Percentiles rank a stretch among this genome's conserved stretches.
These are phyloP conservation scores for Pichia sp. DNA, from an alignment of 1,139 yeast genomes.

Conservation along the genomic window DNA sequence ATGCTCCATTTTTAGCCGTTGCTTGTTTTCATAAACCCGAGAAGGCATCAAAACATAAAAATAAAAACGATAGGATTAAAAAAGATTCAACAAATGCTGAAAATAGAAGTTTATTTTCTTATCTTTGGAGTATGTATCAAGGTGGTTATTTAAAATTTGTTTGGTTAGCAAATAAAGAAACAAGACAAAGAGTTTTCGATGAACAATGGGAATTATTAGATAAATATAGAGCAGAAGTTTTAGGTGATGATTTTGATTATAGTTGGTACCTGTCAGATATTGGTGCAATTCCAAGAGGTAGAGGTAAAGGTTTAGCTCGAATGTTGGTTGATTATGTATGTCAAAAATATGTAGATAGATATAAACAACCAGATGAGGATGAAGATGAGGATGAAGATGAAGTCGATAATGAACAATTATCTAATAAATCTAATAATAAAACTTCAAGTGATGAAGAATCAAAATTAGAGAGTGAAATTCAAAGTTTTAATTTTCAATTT, in stretches of 20 bases:
- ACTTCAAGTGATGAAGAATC: slow-evolving; percentile 23
- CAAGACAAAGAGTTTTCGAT: slow-evolving; percentile 49
- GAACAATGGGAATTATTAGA: slow-evolving; percentile 55
- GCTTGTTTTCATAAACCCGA: slow-evolving; percentile 58
- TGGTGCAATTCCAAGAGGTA: slow-evolving; percentile 53
- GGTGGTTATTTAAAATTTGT: slow-evolving; percentile 30
- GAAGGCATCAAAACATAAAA: slow-evolving; percentile 33
- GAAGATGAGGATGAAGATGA: slow-evolving; percentile 20
- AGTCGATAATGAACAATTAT: not conserved
- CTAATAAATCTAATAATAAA: not conserved
- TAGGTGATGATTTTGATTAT: slow-evolving; percentile 33
- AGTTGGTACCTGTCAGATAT: slow-evolving; percentile 57
- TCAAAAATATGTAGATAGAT: slow-evolving; percentile 28
- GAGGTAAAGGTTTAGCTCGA: slow-evolving; percentile 62
- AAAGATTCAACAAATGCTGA: slow-evolving; percentile 6
- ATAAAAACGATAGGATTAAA: slow-evolving; percentile 12
- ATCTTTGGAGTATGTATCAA: slow-evolving; percentile 30
- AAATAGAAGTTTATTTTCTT: slow-evolving; percentile 23
- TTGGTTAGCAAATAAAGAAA: slow-evolving; percentile 36
- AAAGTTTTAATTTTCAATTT: slow-evolving; percentile 28
- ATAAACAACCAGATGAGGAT: slow-evolving; percentile 20
- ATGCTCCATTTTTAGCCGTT: slow-evolving; percentile 49
- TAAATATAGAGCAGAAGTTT: slow-evolving; percentile 34
- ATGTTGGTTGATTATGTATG: slow-evolving; percentile 48
- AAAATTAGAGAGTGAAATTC: slow-evolving; percentile 28